Evolutionary conservation across 306 rosid genomes (phyloP).

Genomic region (Lathyrus tuberosus): DNA sequence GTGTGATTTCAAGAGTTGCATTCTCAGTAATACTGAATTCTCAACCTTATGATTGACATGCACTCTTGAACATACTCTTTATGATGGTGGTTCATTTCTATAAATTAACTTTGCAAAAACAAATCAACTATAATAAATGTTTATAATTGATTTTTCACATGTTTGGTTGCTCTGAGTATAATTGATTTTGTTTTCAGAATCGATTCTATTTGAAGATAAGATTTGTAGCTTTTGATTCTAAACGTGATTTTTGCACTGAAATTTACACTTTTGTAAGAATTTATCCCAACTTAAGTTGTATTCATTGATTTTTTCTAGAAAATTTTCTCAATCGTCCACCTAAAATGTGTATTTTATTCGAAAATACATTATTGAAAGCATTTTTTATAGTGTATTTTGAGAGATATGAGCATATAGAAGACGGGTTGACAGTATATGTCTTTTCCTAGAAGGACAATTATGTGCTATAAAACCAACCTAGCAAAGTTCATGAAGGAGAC

Average conservation of each 20-base stretch:
- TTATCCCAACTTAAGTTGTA: not conserved
- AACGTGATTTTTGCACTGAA: no score
- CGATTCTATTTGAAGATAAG: no score
- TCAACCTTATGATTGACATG: not conserved
- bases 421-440: no score
- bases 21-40: not conserved
- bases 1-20: not conserved
- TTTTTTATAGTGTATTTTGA: no score
- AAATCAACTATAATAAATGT: not conserved
- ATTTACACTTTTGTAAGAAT: not conserved
- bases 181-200: no score
- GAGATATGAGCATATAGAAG: no score
- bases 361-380: no score
- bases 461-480: not conserved
- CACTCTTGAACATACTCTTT: constrained; percentile 10
- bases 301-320: not conserved
- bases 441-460: not conserved
- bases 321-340: no score
- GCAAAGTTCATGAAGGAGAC: not conserved
- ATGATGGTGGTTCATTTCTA: not conserved
- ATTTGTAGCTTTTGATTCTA: no score
- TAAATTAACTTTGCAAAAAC: not conserved
- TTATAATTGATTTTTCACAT: no score
- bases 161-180: no score
- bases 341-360: no score